phyloP scores from a whole-genome alignment of 176 grass and related monocot genomes.

The Aegilops tauschii region DNA sequence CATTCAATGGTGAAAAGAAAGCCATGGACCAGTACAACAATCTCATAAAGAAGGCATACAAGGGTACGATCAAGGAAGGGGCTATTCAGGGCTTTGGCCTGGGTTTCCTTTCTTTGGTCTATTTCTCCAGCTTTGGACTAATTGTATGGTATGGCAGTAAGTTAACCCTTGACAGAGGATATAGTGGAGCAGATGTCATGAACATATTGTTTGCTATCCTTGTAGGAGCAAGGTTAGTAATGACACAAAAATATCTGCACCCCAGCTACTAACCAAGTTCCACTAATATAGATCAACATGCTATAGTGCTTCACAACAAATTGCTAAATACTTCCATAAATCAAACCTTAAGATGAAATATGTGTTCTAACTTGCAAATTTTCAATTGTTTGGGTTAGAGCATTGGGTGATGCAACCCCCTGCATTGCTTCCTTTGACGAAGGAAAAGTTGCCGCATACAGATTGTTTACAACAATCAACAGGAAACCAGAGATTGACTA shows the following conservation, averaged over 20 bases:
- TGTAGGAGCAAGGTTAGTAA: conserved; percentile 55
- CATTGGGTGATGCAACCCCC: conserved; percentile 61
- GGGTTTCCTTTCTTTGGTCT: conserved; percentile 38
- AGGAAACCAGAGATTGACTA: conserved; percentile 49
- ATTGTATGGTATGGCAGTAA: conserved; percentile 57
- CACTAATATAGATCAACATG: neutral
- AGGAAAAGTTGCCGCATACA: conserved; percentile 47
- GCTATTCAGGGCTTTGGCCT: conserved; percentile 42
- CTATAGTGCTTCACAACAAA: conserved; percentile 5
- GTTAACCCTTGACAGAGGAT: conserved; percentile 47
- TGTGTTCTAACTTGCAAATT: neutral
- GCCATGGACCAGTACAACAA: conserved; percentile 48
- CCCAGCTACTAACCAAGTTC: neutral
- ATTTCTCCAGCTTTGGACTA: conserved; percentile 49
- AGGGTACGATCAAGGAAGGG: conserved; percentile 50
- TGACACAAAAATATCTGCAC: neutral
- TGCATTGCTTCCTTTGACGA: conserved; percentile 37
- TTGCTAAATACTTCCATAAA: neutral
- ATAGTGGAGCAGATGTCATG: conserved; percentile 49
- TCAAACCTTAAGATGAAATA: neutral
- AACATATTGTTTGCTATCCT: conserved; percentile 57
- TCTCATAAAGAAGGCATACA: conserved; percentile 49
- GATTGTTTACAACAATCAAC: conserved; percentile 48
- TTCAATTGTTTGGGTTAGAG: conserved; percentile 36
- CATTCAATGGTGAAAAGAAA: conserved; percentile 74